phyloP scores from a whole-genome alignment of 2,329 filamentous ascomycete genomes.

The Penicillium occitanis region DNA sequence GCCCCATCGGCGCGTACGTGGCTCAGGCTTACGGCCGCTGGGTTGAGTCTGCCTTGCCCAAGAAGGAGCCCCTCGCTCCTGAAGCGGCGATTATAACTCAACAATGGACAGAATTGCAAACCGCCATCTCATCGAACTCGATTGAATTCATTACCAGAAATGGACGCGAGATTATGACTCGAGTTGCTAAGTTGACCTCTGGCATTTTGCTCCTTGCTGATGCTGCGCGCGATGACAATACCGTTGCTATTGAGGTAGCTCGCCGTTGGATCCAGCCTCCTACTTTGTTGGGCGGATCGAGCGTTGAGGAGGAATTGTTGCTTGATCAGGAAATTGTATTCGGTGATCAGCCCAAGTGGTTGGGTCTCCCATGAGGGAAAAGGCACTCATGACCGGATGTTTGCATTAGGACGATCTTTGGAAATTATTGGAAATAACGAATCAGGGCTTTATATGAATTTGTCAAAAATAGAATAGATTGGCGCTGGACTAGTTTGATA shows the following conservation, averaged over 20 bases:
- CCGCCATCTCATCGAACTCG: background rate
- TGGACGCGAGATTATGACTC: conserved; percentile 31
- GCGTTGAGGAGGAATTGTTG: background rate
- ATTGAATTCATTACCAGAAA: conserved; percentile 30
- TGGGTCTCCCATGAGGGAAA: background rate
- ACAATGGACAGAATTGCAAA: conserved; percentile 5
- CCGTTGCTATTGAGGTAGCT: conserved; percentile 28
- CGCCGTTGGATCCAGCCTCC: conserved; percentile 17
- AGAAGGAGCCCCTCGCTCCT: conserved; percentile 43
- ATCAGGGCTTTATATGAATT: background rate
- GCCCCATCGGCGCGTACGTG: conserved; percentile 18
- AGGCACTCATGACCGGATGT: background rate
- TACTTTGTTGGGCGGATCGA: background rate
- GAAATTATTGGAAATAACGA: background rate
- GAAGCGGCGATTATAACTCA: conserved; percentile 32
- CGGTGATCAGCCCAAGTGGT: background rate
- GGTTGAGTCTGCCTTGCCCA: conserved; percentile 45
- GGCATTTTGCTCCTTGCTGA: conserved; percentile 33
- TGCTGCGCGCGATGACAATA: conserved; percentile 32
- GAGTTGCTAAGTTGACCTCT: conserved; percentile 31
- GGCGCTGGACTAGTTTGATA: background rate
- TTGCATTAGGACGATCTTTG: background rate
- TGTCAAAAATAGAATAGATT: background rate
- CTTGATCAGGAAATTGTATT: conserved; percentile 7
- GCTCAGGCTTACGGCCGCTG: conserved; percentile 37